Base-by-base conservation (phyloP, 345 rosid species). In the Rhizophora apiculata region DNA sequence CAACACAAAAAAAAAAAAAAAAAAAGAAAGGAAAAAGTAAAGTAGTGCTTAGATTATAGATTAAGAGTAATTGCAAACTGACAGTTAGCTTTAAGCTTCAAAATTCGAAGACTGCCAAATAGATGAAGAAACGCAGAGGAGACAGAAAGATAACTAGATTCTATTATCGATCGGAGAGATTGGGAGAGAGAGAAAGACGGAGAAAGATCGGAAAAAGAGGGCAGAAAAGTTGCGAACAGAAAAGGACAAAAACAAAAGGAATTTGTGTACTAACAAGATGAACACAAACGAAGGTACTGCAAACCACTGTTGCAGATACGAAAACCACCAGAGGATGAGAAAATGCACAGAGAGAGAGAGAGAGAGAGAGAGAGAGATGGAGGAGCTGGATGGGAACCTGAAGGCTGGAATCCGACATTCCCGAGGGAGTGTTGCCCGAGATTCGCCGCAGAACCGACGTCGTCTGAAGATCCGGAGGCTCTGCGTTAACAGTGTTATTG, bases 371-470 rank as follows among this genome's bases (percentile, higher is more conserved):
- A 19, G 8, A 20, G 19, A 13, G 16, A 24, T 13, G 52, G 3
- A 19, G 19, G 6, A 34, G 20, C 6, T 18, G 29, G 20, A 24
- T 21, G 48, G 43, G 7, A 29, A 75, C 79, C 82, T 74, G 60
- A 36, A 8, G 34, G 65, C 55, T 56, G 62, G 72, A 20, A 75
- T 8, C 71, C 54, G 67, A 63, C 81, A 81, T 81, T 69, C 63
- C 74, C 60, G 68, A 43, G 43, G 32, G 63, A 64, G 68, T 37
- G 78, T 65, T 24, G 43, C 53, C 76, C 72, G 72, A 46, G 67
- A 74, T 48, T 57, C 31, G 77, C 49, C 30, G 24, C 52, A 6
- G 32, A 20, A 27, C 2, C 11, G 65, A 46, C 31, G 62, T 49
- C 4, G 62, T 30, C 0, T 19, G 30, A 48, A 66, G 70, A 56